Percentiles rank a stretch among this genome's conserved stretches.
Evolutionary conservation across 345 rosid species (phyloP).

Genomic region (Melastoma malabathricum): DNA sequence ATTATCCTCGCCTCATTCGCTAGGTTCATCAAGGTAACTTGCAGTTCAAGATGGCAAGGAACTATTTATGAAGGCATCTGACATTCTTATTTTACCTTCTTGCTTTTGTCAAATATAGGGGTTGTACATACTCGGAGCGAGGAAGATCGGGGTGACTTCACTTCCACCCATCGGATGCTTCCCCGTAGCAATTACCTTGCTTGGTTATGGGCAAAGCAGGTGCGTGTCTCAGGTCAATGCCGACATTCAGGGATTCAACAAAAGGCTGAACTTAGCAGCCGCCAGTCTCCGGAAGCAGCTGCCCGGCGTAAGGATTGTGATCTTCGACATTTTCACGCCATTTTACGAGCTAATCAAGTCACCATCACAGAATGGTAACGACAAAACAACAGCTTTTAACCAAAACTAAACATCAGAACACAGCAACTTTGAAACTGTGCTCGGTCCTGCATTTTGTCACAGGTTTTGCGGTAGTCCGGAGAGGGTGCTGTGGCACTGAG

Average conservation of each 20-base stretch:
- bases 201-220: slow-evolving; percentile 45
- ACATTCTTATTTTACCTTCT: neutral
- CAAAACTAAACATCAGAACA: neutral
- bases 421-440: neutral
- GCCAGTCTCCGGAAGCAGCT: slow-evolving; percentile 51
- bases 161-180: slow-evolving; percentile 89
- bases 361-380: slow-evolving; percentile 46
- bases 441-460: neutral
- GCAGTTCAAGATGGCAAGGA: neutral
- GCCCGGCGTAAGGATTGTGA: slow-evolving; percentile 57
- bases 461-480: slow-evolving; percentile 78
- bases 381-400: neutral
- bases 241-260: slow-evolving; percentile 65
- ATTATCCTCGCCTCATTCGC: slow-evolving; percentile 37
- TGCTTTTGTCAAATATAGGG: slow-evolving; percentile 19
- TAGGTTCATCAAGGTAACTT: slow-evolving; percentile 47
- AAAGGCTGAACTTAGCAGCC: slow-evolving; percentile 49
- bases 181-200: slow-evolving; percentile 65
- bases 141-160: slow-evolving; percentile 81
- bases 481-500: slow-evolving; percentile 92
- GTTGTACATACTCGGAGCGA: slow-evolving; percentile 51
- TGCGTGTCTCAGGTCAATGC: slow-evolving; percentile 57
- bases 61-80: too few species aligned
- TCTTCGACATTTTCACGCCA: slow-evolving; percentile 70
- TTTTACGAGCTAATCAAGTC: slow-evolving; percentile 47